Base-by-base conservation (phyloP, 2,329 filamentous ascomycete species). In the Dactylellina haptotyla region DNA sequence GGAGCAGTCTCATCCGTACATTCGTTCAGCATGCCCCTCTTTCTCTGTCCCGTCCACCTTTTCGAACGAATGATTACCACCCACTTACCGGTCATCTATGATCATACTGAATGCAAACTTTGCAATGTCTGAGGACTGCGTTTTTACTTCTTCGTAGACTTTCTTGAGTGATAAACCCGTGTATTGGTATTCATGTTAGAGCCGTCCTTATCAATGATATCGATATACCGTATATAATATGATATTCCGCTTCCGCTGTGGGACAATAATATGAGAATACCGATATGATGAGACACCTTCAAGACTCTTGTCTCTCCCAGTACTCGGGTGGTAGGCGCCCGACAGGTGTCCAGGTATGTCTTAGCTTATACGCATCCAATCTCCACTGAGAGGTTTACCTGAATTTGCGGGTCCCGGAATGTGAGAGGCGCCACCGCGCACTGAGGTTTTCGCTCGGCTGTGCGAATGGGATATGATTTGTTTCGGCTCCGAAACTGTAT, bases 1-100 rank as follows among this genome's bases (percentile, higher is more conserved):
- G 51, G 51, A 4, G 51, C 61, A 28, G 30, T 57, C 50, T 57
- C 51, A 26, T 65, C 50, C 18, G 61, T 50, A 41, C 50, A 65
- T 51, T 57, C 46, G 39, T 64, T 46, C 48, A 64, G 20, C 37
- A 64, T 34, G 6, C 34, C 59, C 61, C 57, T 65, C 51, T 18
- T 57, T 50, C 26, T 56, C 48, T 45, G 61, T 57, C 16, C 61
- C 61, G 18, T 57, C 61, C 12, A 41, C 51, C 20, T 57, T 57
- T 6, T 65, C 61, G 10, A 65, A 65, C 10, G 50, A 41, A 4
- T 65, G 61, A 14, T 65, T 50, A 2, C 50, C 61, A 18, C 51
- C 39, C 39, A 57, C 28, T 25, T 57, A 26, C 20, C 20, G 23
- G 1, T 20, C 28, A 2, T 57, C 16, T n/a, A n/a, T n/a, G 20